phyloP scores from a whole-genome alignment of 177 flowering plant species.

The Vitis hybrid region DNA sequence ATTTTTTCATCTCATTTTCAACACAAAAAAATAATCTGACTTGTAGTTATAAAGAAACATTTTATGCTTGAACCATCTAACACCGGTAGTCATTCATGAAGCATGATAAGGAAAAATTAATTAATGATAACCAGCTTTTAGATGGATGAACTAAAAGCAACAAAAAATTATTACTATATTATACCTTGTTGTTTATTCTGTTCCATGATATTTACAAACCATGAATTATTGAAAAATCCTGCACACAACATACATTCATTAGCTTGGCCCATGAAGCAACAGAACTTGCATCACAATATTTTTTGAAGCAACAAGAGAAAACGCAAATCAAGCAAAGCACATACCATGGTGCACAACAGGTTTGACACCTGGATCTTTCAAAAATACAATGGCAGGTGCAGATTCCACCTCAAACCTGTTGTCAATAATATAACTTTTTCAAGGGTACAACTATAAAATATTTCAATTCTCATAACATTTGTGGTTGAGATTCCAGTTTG shows the following conservation, averaged over 20 bases:
- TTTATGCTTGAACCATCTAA: no score
- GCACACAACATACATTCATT: constrained; percentile 23
- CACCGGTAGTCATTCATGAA: no score
- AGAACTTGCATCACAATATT: neutral
- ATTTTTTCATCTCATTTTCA: no score
- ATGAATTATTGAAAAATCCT: constrained; percentile 63
- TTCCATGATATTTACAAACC: constrained; percentile 64
- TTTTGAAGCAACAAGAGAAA: neutral
- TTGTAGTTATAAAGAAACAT: no score
- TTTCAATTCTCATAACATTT: neutral
- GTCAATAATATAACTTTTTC: constrained; percentile 1
- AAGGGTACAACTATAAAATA: neutral
- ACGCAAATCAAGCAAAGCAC: constrained; percentile 11
- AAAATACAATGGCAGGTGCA: constrained; percentile 86
- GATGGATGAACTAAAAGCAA: neutral
- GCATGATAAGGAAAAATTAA: neutral
- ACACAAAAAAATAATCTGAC: no score
- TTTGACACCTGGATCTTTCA: constrained; percentile 85
- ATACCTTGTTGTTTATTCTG: constrained; percentile 82
- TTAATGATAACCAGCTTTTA: neutral
- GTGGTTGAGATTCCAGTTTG: neutral
- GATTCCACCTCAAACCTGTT: constrained; percentile 88
- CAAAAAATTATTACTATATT: neutral
- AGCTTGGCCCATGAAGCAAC: constrained; percentile 3
- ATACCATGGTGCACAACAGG: constrained; percentile 81